Conservation (phyloP, 306 rosid species). For the Cucurbita pepo region DNA sequence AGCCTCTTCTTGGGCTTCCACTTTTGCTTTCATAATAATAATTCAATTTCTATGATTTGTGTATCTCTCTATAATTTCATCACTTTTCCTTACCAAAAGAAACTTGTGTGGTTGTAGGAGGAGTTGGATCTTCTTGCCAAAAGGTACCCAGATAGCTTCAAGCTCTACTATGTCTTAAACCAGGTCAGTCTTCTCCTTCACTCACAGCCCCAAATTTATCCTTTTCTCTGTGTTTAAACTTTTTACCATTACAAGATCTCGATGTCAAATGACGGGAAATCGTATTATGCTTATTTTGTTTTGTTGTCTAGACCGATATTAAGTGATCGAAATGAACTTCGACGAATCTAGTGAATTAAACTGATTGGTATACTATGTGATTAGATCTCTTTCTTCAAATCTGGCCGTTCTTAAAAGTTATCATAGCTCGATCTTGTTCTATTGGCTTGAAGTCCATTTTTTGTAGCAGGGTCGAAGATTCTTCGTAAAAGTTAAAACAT, state of each 20-base stretch:
- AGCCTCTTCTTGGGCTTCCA: not conserved
- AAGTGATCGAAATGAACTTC: not conserved
- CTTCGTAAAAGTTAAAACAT: no score
- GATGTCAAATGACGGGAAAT: not conserved
- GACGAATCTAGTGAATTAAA: not conserved
- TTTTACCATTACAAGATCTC: not conserved
- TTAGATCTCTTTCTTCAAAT: not conserved
- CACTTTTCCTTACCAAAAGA: not conserved
- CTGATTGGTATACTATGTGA: not conserved
- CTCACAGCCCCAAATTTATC: constrained; percentile 2
- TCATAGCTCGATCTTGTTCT: no score
- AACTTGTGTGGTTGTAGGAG: constrained; percentile 36
- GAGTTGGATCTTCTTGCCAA: constrained; percentile 64
- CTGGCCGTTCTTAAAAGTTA: not conserved
- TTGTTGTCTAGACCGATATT: not conserved
- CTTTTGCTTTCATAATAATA: not conserved
- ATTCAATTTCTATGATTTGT: not conserved
- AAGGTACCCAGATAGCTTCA: constrained; percentile 58
- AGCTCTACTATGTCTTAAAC: constrained; percentile 60
- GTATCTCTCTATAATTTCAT: not conserved
- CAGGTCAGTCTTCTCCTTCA: constrained; percentile 38
- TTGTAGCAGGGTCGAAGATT: no score
- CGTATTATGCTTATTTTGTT: not conserved
- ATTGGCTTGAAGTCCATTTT: no score
- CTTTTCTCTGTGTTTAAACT: not conserved